Percentiles rank a stretch among this genome's conserved stretches.
These are phyloP conservation scores for Massarina eburnea DNA, from an alignment of 2,329 filamentous ascomycete genomes.

Conservation along the genomic window DNA sequence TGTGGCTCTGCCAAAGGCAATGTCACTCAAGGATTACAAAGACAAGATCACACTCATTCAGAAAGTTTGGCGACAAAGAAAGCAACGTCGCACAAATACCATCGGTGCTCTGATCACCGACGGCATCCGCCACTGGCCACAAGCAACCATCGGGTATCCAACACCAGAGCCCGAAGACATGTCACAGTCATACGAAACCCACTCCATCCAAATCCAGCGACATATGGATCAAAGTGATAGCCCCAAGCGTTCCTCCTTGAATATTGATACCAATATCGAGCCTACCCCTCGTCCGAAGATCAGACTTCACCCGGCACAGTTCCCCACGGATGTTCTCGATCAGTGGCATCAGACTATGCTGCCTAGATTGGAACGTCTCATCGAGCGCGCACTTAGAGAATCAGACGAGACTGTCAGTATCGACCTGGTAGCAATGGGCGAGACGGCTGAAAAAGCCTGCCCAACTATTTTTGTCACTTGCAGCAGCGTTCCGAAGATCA, in stretches of 20 bases:
- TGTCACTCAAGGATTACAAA: slow-evolving; percentile 41
- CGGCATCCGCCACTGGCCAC: slow-evolving; percentile 37
- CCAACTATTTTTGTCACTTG: slow-evolving; percentile 79
- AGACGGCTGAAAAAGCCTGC: slow-evolving; percentile 64
- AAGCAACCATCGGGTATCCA: slow-evolving; percentile 36
- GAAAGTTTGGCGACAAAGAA: slow-evolving; percentile 41
- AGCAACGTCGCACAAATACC: slow-evolving; percentile 28
- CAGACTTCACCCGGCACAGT: slow-evolving; percentile 49
- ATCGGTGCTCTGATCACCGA: slow-evolving; percentile 35
- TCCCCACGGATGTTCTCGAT: slow-evolving; percentile 65
- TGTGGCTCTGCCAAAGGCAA: slow-evolving; percentile 9
- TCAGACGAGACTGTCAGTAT: slow-evolving; percentile 78
- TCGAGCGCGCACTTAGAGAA: slow-evolving; percentile 71
- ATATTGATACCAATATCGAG: slow-evolving; percentile 38
- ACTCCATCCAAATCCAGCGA: slow-evolving; percentile 14
- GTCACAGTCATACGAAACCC: slow-evolving; percentile 3
- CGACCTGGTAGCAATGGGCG: slow-evolving; percentile 73
- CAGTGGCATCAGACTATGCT: slow-evolving; percentile 73
- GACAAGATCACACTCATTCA: slow-evolving; percentile 43
- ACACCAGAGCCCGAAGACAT: slow-evolving; percentile 33
- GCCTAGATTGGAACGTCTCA: slow-evolving; percentile 70
- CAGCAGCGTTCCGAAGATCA: slow-evolving; percentile 72
- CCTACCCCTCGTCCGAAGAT: slow-evolving; percentile 35
- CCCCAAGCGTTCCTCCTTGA: slow-evolving; percentile 33
- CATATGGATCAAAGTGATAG: slow-evolving; percentile 20